Conservation (phyloP, 164 flowering plant species). For the Kalanchoe fedtschenkoi region DNA sequence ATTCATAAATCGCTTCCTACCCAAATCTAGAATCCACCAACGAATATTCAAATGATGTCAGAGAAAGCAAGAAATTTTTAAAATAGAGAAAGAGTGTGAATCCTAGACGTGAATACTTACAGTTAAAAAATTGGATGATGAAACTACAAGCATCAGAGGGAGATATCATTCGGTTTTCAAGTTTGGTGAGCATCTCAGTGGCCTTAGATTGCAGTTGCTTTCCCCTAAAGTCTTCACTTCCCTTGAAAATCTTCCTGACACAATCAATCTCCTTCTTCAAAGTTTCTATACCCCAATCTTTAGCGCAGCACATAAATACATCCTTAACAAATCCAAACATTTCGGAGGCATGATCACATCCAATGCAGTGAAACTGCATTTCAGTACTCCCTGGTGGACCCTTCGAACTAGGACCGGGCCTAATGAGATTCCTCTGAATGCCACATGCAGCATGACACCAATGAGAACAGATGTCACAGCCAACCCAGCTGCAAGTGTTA, state of each 20-base stretch:
- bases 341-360: conserved; percentile 84
- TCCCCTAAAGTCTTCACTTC: conserved; percentile 66
- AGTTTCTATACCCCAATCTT: conserved; percentile 67
- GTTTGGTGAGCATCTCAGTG: conserved; percentile 46
- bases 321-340: conserved; percentile 96
- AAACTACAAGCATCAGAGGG: conserved; percentile 55
- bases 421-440: conserved; percentile 54
- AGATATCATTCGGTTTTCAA: conserved; percentile 41
- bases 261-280: conserved; percentile 74
- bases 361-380: conserved; percentile 84
- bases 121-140: conserved; percentile 55
- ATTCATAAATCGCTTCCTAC: too few species aligned
- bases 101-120: conserved; percentile 64
- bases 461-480: conserved; percentile 87
- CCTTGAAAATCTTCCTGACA: conserved; percentile 70
- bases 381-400: conserved; percentile 54
- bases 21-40: too few species aligned
- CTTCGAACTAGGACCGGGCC: conserved; percentile 57
- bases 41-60: too few species aligned
- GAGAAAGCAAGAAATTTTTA: too few species aligned
- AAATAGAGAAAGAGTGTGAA: too few species aligned
- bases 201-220: conserved; percentile 55
- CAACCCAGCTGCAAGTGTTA: conserved; percentile 97
- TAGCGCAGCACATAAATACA: conserved; percentile 61
- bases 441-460: conserved; percentile 98